phyloP scores from a whole-genome alignment of 805 yeast genomes.

The Priceomyces haplophilus region DNA sequence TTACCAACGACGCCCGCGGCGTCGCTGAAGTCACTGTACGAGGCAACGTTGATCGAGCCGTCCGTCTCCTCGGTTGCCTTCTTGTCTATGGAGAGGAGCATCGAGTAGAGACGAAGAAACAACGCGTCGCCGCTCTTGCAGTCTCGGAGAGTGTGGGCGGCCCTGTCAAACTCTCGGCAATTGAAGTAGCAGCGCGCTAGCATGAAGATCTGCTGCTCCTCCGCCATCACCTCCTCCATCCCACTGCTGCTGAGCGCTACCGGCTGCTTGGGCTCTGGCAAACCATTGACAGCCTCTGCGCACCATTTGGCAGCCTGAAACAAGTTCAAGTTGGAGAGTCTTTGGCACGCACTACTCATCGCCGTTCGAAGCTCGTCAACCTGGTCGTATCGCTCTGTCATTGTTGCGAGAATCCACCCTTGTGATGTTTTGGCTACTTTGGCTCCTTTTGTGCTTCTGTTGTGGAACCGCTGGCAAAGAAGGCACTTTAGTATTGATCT shows the following conservation, averaged over 20 bases:
- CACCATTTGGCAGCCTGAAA: slow-evolving; percentile 77
- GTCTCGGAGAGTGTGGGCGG: slow-evolving; percentile 54
- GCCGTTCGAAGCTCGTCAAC: slow-evolving; percentile 19
- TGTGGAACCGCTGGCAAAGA: background rate
- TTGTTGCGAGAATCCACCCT: background rate
- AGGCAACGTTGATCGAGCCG: slow-evolving; percentile 50
- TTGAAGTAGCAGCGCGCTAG: slow-evolving; percentile 75
- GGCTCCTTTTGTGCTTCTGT: background rate
- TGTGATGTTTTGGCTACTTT: too few species aligned
- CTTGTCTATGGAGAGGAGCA: slow-evolving; percentile 75
- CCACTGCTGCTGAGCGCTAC: slow-evolving; percentile 11
- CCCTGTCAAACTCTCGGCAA: slow-evolving; percentile 81
- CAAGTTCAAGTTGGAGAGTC: slow-evolving; percentile 56
- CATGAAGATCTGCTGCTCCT: slow-evolving; percentile 44
- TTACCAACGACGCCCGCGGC: slow-evolving; percentile 17
- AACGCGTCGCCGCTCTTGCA: slow-evolving; percentile 49
- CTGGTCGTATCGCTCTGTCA: slow-evolving; percentile 8
- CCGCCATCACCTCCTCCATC: slow-evolving; percentile 29
- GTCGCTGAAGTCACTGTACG: slow-evolving; percentile 16
- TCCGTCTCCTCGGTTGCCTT: slow-evolving; percentile 67
- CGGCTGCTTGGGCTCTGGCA: slow-evolving; percentile 21
- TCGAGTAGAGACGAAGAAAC: slow-evolving; percentile 68
- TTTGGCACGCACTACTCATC: slow-evolving; percentile 28
- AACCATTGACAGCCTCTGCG: slow-evolving; percentile 74
- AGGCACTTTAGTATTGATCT: too few species aligned